Evolutionary conservation across 345 rosid genomes (phyloP).

Genomic region (Ceriops decandra): DNA sequence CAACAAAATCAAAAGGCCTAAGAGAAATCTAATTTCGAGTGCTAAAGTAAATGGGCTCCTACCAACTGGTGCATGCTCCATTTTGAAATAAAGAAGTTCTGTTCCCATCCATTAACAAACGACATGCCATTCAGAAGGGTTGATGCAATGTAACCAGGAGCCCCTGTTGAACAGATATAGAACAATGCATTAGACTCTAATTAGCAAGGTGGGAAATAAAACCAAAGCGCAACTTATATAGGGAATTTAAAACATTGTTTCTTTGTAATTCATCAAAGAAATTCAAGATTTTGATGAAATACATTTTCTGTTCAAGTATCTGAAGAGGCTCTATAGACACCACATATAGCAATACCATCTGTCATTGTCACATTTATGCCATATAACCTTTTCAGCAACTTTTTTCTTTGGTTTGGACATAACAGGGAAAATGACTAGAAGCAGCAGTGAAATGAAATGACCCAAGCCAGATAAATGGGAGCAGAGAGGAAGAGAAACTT

Average conservation of each 20-base stretch:
- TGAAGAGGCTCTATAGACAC: too few relatives aligned
- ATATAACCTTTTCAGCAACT: too few relatives aligned
- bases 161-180: conserved; percentile 49
- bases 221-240: neutral
- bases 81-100: conserved; percentile 88
- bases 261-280: too few relatives aligned
- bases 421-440: too few relatives aligned
- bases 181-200: neutral
- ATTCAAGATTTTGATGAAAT: too few relatives aligned
- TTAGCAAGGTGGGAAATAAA: neutral
- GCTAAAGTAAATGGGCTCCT: conserved; percentile 14
- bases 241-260: neutral
- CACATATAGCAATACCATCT: too few relatives aligned
- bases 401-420: too few relatives aligned
- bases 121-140: conserved; percentile 92
- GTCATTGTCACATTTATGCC: too few relatives aligned
- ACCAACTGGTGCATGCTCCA: conserved; percentile 99
- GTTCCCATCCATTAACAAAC: conserved; percentile 97
- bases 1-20: neutral
- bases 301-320: too few relatives aligned
- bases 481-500: too few relatives aligned
- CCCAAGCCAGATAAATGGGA: too few relatives aligned
- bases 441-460: too few relatives aligned
- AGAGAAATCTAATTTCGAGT: conserved; percentile 6
- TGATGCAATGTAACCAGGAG: conserved; percentile 81